A percentile compares a stretch with the other conserved stretches of the same genome.
These are phyloP conservation scores for Dillenia suffruticosa DNA, from an alignment of 164 flowering plant species.

Conservation along the genomic window DNA sequence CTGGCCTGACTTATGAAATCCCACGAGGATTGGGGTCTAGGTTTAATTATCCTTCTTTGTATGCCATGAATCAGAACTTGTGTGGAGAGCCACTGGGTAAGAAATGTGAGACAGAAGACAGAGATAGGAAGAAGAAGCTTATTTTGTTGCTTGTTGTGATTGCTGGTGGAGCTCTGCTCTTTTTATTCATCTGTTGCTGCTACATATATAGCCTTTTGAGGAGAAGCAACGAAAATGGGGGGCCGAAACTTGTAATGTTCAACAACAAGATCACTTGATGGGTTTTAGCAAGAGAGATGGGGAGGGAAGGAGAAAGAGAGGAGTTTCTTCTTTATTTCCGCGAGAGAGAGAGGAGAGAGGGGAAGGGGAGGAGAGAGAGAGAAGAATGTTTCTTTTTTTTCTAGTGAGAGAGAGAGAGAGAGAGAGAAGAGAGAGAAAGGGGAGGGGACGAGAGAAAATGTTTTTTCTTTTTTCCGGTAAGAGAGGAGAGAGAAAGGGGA, in stretches of 20 bases:
- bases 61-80: constrained; percentile 12
- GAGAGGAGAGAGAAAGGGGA: no score
- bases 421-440: no score
- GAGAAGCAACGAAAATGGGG: constrained; percentile 28
- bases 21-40: constrained; percentile 17
- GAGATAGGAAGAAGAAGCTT: constrained; percentile 9
- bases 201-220: constrained; percentile 19
- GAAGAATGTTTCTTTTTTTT: no score
- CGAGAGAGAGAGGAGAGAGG: no score
- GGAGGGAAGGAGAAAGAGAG: no score
- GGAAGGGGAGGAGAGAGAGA: no score
- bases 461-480: no score
- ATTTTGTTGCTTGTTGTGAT: constrained; percentile 17
- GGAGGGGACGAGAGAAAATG: no score
- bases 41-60: constrained; percentile 17
- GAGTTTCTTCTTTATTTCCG: no score
- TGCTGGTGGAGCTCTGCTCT: constrained; percentile 14
- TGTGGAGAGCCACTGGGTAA: constrained; percentile 27
- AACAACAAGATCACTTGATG: constrained; percentile 34
- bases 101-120: constrained; percentile 8
- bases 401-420: no score
- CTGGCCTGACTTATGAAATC: constrained; percentile 20
- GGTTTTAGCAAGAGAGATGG: no score
- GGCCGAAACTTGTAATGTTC: constrained; percentile 33
- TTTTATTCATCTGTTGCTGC: constrained; percentile 23